Evolutionary conservation across 768 basidiomycete genomes (phyloP), one percentile per base, ranked within the genome.

Genomic region (Mycena galericulata): DNA sequence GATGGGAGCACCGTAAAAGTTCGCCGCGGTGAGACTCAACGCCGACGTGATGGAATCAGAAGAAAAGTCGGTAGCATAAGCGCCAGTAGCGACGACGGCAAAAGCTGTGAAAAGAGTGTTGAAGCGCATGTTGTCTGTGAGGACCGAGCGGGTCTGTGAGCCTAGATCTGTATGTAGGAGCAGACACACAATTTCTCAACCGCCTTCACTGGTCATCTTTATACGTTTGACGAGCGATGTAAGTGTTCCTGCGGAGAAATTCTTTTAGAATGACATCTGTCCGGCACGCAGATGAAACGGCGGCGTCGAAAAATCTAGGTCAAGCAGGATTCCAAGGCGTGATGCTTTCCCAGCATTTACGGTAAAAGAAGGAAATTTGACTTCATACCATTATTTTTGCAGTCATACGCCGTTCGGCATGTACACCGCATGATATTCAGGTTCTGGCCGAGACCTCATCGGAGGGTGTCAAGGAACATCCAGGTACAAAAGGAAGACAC

Each of bases 1-100:
- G 24, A 76, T 69, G 0, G 81, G 81, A 14, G 81, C 76, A 32
- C 79, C 79, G 53, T 78, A 82, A 51, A 74, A 64, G 73, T 80
- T 81, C 27, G 15, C 9, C 3, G 70, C 59, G 22, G 64, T 69
- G 50, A 70, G 69, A 2, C 15, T 26, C 2, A 54, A 1, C 26
- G 60, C 69, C 18, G 14, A 26, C 22, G 61, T 27, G 65, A 67
- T 59, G 24, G 54, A 51, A 4, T 34, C 40, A 11, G 40, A 26
- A 8, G 55, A 51, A 40, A 56, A 55, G 8, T 29, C 45, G 38
- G 62, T 30, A n/a, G 59, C 69, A 8, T 65, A 58, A 26, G 45
- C 64, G 47, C 61, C 65, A 47, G 38, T 47, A 40, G 43, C 61
- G 27, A 62, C 46, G 56, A 65, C 59, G 54, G 64, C 56, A 11